Base-by-base conservation (phyloP, 805 yeast species). In the Ogataea nitratoaversa region DNA sequence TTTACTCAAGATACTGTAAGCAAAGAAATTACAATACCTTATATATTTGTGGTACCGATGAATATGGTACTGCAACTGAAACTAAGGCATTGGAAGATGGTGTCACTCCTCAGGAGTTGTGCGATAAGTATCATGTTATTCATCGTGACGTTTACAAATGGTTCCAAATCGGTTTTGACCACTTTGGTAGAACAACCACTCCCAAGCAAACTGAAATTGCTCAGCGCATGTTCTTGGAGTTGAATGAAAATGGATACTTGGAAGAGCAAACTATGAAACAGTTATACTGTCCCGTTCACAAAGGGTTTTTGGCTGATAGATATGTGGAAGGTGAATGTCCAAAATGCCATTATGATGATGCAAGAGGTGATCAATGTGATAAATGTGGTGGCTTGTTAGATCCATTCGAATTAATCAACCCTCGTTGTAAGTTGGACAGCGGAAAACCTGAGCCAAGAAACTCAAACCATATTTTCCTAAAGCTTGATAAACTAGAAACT, bases 311-410 rank as follows among this genome's bases (percentile, higher is more conserved):
- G 44, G 99, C 99, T 42, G 99, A 93, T 62, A 75, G 99, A 63
- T 93, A 78, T 55, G 99, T 93, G 27, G 98, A 93, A 68, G 99
- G 99, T 52, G 86, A 81, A 37, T 93, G 99, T 70, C 98, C 98
- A 43, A 83, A 83, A 65, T 93, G 99, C 71, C 76, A 72, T 33
- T 93, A 89, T 61, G 95, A 85, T 47, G 99, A 93, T 62, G 99
- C 99, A 24, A 81, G 99, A 65, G 99, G 99, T 54, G 99, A 93
- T 65, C 99, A 93, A 71, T 93, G 99, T 76, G 99, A 93, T 65
- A 82, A 82, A 56, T 93, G 99, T 72, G 99, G 99, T 50, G 67
- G 69, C 44, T 72, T 93, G 49, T 72, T 93, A 53, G 85, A 91
- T 62, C 96, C 99, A 37, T 84, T 89, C 57, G 98, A 93, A 66